A percentile compares a stretch with the other conserved stretches of the same genome.
phyloP scores from a whole-genome alignment of 2,329 filamentous ascomycete species.

The Ceratocystis diversiconidia region DNA sequence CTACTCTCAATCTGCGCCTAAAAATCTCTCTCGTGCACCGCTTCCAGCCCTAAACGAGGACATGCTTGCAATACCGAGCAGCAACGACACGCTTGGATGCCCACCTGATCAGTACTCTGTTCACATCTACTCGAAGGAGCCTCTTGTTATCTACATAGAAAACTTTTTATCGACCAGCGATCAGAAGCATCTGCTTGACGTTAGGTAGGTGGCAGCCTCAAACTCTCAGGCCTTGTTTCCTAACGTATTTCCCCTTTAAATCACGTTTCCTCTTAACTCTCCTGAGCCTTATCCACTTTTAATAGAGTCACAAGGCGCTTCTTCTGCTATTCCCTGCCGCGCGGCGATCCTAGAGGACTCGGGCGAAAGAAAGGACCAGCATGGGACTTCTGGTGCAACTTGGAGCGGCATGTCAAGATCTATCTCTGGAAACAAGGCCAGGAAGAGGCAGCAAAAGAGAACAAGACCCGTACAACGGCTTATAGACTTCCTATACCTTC shows the following conservation, averaged over 20 bases:
- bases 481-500: background rate
- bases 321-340: background rate
- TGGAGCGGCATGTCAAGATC: background rate
- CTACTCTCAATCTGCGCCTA: conserved; percentile 31
- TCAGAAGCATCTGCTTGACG: conserved; percentile 28
- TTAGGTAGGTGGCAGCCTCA: conserved; percentile 27
- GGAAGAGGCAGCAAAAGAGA: too few species aligned
- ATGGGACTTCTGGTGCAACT: too few species aligned
- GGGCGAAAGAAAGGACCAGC: background rate
- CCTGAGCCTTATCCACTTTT: background rate
- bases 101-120: conserved; percentile 31
- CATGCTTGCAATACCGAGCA: conserved; percentile 34
- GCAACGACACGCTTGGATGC: conserved; percentile 29
- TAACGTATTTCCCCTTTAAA: background rate
- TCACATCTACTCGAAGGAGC: conserved; percentile 27
- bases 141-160: conserved; percentile 36
- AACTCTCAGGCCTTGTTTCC: background rate
- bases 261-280: background rate
- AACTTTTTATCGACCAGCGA: conserved; percentile 33
- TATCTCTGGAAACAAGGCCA: background rate
- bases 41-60: conserved; percentile 37
- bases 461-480: too few species aligned
- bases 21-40: conserved; percentile 27
- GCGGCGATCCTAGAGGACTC: background rate
- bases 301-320: background rate